A percentile compares a stretch with the other conserved stretches of the same genome.
Evolutionary conservation across 768 basidiomycete species (phyloP).

Genomic region (Daedalea quercina): DNA sequence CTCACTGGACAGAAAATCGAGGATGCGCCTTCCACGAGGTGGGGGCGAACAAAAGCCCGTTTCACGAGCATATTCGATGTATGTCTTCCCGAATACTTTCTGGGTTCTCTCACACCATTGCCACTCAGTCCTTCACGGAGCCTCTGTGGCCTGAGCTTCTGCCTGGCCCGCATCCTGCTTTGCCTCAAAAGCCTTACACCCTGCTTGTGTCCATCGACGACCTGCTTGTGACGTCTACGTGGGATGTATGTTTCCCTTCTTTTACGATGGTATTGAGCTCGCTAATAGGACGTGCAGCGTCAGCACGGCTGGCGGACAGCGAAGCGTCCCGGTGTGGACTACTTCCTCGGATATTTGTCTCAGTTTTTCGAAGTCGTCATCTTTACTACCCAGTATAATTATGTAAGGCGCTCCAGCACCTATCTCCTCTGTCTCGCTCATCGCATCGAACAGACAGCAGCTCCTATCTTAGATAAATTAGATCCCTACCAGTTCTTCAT

Average conservation of each 20-base stretch:
- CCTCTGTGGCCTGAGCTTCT: slow-evolving; percentile 91
- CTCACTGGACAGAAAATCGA: slow-evolving; percentile 42
- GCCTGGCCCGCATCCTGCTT: slow-evolving; percentile 76
- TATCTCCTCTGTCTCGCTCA: slow-evolving; percentile 1
- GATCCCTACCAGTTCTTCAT: slow-evolving; percentile 91
- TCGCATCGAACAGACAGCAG: slow-evolving; percentile 59
- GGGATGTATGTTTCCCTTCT: slow-evolving; percentile 71
- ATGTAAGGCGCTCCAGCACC: slow-evolving; percentile 49
- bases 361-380: slow-evolving; percentile 98
- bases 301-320: slow-evolving; percentile 96
- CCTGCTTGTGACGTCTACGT: slow-evolving; percentile 82
- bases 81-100: slow-evolving; percentile 20
- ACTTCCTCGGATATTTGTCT: slow-evolving; percentile 94
- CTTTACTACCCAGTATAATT: slow-evolving; percentile 86
- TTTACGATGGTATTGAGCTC: neutral
- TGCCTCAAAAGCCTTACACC: slow-evolving; percentile 87
- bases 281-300: slow-evolving; percentile 40
- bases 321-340: slow-evolving; percentile 96
- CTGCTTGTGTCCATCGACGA: slow-evolving; percentile 89
- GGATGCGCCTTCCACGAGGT: slow-evolving; percentile 54
- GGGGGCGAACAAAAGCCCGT: slow-evolving; percentile 56
- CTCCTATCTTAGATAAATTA: slow-evolving; percentile 85
- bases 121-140: slow-evolving; percentile 77
- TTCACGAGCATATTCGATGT: slow-evolving; percentile 67
- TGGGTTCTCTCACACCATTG: too few relatives aligned